Evolutionary conservation across 1,284 basidiomycete species (phyloP).

Genomic region (Cystobasidium pallidum): DNA sequence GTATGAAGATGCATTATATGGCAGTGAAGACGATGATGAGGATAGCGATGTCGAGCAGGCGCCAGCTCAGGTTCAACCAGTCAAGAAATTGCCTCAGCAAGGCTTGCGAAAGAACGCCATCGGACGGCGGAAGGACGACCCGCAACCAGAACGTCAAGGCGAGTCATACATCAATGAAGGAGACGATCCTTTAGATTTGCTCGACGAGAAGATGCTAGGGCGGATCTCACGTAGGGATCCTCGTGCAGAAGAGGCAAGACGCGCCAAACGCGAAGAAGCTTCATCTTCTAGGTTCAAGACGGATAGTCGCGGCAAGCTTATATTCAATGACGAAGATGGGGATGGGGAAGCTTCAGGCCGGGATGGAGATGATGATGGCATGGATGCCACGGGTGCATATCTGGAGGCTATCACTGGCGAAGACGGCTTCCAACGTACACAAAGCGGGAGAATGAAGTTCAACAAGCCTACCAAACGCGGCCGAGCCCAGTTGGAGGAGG

Average conservation of each 20-base stretch:
- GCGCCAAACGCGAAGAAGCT: constrained; percentile 6
- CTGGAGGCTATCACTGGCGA: constrained; percentile 76
- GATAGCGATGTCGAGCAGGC: constrained; percentile 63
- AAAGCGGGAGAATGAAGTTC: constrained; percentile 85
- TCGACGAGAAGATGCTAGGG: constrained; percentile 74
- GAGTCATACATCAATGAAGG: constrained; percentile 72
- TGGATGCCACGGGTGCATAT: constrained; percentile 65
- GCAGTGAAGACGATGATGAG: constrained; percentile 76
- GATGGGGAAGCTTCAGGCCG: constrained; percentile 53
- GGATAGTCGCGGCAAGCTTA: constrained; percentile 85
- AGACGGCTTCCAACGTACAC: constrained; percentile 84
- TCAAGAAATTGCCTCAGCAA: constrained; percentile 51
- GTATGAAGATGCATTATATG: constrained; percentile 93
- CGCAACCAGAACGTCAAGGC: constrained; percentile 56
- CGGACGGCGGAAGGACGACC: constrained; percentile 44
- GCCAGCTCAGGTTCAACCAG: constrained; percentile 51
- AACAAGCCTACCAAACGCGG: constrained; percentile 78
- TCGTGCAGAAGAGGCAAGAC: constrained; percentile 7
- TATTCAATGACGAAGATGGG: constrained; percentile 69
- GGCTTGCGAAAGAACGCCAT: constrained; percentile 46
- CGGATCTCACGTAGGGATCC: constrained; percentile 70
- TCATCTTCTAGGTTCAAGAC: constrained; percentile 70
- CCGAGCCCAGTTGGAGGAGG: constrained; percentile 67
- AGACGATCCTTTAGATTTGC: constrained; percentile 92
- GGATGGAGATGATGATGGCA: constrained; percentile 63